Percentiles rank a stretch among this genome's conserved stretches.
These are phyloP conservation scores for Komagataella kurtzmanii DNA, from an alignment of 805 yeast genomes.

Conservation along the genomic window DNA sequence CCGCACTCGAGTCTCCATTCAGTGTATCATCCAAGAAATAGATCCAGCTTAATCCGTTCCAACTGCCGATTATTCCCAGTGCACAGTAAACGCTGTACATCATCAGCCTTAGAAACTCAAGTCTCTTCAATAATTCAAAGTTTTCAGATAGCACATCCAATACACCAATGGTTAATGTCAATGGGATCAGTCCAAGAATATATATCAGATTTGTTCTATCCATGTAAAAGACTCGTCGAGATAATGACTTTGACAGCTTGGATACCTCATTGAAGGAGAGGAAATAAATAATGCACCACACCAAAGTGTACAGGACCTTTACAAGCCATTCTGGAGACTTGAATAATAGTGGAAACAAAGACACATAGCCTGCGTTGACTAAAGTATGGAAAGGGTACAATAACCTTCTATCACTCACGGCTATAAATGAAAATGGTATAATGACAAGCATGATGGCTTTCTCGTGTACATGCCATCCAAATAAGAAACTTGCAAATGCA, in stretches of 20 bases:
- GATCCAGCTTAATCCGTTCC: constrained; percentile 84
- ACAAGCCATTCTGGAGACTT: constrained; percentile 71
- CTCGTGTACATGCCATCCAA: constrained; percentile 99
- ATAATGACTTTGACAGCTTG: constrained; percentile 22
- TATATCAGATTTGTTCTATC: constrained; percentile 63
- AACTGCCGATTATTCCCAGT: constrained; percentile 70
- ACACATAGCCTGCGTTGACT: constrained; percentile 71
- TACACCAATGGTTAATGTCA: constrained; percentile 31
- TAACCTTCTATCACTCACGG: constrained; percentile 56
- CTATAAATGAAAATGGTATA: constrained; percentile 75
- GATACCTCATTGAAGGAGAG: constrained; percentile 62
- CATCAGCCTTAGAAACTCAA: constrained; percentile 73
- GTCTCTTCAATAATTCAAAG: constrained; percentile 37
- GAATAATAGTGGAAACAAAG: constrained; percentile 76
- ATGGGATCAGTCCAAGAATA: constrained; percentile 50
- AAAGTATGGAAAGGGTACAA: constrained; percentile 59
- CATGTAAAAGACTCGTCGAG: constrained; percentile 41
- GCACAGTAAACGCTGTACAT: constrained; percentile 76
- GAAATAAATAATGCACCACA: constrained; percentile 75
- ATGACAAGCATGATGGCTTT: constrained; percentile 87
- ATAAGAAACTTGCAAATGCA: constrained; percentile 80
- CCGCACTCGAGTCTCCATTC: background rate
- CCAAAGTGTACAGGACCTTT: constrained; percentile 63
- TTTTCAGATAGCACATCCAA: constrained; percentile 44
- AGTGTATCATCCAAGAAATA: constrained; percentile 65